A percentile compares a stretch with the other conserved stretches of the same genome.
Conservation (phyloP, 148 eudicot species). For the Persicaria maculosa region DNA sequence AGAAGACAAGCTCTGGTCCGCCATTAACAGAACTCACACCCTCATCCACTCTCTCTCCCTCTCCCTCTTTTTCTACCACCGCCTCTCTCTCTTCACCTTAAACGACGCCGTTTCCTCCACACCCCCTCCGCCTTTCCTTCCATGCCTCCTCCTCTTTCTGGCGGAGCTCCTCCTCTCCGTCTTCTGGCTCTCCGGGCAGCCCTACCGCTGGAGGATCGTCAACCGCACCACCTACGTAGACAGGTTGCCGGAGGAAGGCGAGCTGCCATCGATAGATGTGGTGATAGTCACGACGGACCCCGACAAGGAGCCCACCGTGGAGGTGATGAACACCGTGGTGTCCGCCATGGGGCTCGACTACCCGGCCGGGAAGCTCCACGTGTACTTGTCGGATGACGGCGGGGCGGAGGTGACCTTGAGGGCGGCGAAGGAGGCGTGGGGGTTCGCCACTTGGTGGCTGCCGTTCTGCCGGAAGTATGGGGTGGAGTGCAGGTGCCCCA, state of each 20-base stretch:
- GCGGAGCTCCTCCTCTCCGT: slow-evolving; percentile 32
- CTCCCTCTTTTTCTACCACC: slow-evolving; percentile 26
- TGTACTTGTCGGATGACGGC: slow-evolving; percentile 54
- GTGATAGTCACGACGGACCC: slow-evolving; percentile 54
- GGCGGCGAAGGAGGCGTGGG: slow-evolving; percentile 40
- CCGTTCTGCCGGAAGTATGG: slow-evolving; percentile 41
- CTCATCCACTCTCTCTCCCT: slow-evolving; percentile 1
- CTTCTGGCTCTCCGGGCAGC: slow-evolving; percentile 20
- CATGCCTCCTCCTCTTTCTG: slow-evolving; percentile 22
- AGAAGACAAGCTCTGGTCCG: neutral
- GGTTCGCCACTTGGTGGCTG: slow-evolving; percentile 45
- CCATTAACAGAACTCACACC: slow-evolving; percentile 7
- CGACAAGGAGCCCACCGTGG: slow-evolving; percentile 37
- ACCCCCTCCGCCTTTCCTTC: neutral
- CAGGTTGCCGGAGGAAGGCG: slow-evolving; percentile 24
- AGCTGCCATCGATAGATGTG: slow-evolving; percentile 40
- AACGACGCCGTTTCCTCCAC: slow-evolving; percentile 13
- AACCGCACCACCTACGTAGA: slow-evolving; percentile 31
- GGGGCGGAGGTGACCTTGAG: slow-evolving; percentile 31
- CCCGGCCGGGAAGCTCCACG: slow-evolving; percentile 34
- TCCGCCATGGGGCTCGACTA: slow-evolving; percentile 57
- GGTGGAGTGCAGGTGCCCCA: slow-evolving; percentile 42
- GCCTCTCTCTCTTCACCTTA: slow-evolving; percentile 12
- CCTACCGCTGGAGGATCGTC: slow-evolving; percentile 35
- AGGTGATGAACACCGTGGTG: slow-evolving; percentile 57